These are phyloP conservation scores for Anethum foeniculum DNA, from an alignment of 140 eudicot genomes.

Conservation along the genomic window DNA sequence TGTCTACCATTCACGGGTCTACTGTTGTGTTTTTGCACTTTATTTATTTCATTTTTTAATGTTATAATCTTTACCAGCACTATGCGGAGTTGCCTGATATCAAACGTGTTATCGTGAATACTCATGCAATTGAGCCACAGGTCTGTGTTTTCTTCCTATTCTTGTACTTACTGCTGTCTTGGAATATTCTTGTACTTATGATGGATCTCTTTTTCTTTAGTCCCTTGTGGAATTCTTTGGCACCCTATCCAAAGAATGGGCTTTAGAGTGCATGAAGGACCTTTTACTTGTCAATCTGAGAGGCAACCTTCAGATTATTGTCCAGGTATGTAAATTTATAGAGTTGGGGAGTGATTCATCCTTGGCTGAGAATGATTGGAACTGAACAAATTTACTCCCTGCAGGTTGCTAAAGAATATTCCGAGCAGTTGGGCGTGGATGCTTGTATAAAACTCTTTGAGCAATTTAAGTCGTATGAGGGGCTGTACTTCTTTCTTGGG, in stretches of 20 bases:
- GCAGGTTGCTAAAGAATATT: conserved; percentile 97
- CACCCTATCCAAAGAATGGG: conserved; percentile 91
- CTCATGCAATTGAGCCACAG: conserved; percentile 99
- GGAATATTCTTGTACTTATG: conserved; percentile 6
- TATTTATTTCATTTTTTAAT: not conserved
- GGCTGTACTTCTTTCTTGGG: conserved; percentile 87
- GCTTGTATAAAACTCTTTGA: conserved; percentile 90
- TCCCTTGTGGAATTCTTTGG: conserved; percentile 96
- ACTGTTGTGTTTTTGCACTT: not conserved
- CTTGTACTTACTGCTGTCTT: conserved; percentile 4
- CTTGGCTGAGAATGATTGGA: not conserved
- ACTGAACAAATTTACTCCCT: conserved; percentile 2
- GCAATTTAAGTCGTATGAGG: conserved; percentile 93
- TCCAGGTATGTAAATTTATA: conserved; percentile 46
- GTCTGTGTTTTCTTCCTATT: conserved; percentile 26
- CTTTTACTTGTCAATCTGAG: conserved; percentile 86
- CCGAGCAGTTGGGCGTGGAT: conserved; percentile 89
- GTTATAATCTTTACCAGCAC: conserved; percentile 42
- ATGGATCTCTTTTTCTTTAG: conserved; percentile 31
- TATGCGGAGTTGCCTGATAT: conserved; percentile 84
- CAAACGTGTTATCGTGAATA: conserved; percentile 91
- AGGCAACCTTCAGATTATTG: conserved; percentile 98
- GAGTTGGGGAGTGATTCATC: not conserved
- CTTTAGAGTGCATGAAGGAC: conserved; percentile 97
- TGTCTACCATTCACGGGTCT: conserved; percentile 1